Conservation (phyloP, 2,329 filamentous ascomycete genomes). For the Davidsoniella virescens region DNA sequence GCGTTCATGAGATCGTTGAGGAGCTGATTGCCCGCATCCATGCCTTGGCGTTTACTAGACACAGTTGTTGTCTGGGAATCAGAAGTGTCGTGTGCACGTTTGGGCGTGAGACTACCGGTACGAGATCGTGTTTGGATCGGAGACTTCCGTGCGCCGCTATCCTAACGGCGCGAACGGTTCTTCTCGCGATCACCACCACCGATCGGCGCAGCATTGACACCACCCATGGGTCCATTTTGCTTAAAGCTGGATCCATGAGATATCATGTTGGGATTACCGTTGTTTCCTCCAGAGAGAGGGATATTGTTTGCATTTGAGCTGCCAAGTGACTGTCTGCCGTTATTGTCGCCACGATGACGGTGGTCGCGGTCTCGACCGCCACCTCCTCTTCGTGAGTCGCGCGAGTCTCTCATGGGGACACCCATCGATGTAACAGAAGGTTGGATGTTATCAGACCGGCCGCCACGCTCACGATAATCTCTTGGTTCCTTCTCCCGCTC, state of each 20-base stretch:
- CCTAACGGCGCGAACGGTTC: constrained; percentile 20
- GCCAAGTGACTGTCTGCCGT: neutral
- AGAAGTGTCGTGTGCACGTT: neutral
- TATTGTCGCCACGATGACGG: constrained; percentile 5
- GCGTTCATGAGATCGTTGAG: no score
- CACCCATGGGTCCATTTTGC: constrained; percentile 4
- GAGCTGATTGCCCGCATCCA: no score
- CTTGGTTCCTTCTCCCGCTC: constrained; percentile 32
- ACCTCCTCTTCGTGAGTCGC: constrained; percentile 13
- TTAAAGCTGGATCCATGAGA: neutral
- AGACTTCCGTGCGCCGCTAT: neutral
- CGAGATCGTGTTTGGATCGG: neutral
- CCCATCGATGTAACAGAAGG: constrained; percentile 12
- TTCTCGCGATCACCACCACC: constrained; percentile 18
- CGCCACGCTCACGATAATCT: constrained; percentile 25
- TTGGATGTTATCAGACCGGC: constrained; percentile 19
- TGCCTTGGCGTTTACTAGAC: no score
- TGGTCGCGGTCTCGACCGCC: constrained; percentile 15
- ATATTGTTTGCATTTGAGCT: constrained; percentile 4
- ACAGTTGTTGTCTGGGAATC: neutral
- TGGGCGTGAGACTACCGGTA: neutral
- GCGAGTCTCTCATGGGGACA: constrained; percentile 14
- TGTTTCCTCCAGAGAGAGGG: constrained; percentile 2
- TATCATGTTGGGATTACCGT: neutral
- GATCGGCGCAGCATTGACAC: constrained; percentile 12